Conservation (phyloP, 345 rosid species). For the Cardiospermum halicacabum region DNA sequence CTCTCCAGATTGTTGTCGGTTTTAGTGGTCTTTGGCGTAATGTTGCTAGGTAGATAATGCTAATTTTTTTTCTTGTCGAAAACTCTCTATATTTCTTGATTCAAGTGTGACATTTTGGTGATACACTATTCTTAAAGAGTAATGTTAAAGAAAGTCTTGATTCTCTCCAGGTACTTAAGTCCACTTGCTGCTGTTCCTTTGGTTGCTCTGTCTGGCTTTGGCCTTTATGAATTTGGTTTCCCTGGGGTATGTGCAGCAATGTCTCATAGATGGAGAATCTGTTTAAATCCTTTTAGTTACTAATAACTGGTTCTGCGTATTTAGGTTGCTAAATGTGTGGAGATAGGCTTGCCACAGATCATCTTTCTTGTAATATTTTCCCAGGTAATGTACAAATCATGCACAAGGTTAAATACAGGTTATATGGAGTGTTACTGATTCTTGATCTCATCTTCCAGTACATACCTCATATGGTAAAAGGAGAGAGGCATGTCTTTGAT, state of each 20-base stretch:
- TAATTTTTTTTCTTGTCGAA: too few relatives aligned
- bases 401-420: background rate
- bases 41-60: constrained; percentile 78
- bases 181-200: constrained; percentile 90
- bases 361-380: constrained; percentile 73
- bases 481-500: constrained; percentile 62
- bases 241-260: constrained; percentile 60
- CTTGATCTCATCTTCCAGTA: constrained; percentile 43
- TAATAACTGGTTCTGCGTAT: constrained; percentile 15
- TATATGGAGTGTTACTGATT: background rate
- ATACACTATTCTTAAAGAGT: too few relatives aligned
- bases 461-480: constrained; percentile 59
- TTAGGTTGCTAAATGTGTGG: constrained; percentile 87
- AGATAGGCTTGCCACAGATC: constrained; percentile 88
- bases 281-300: background rate
- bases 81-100: too few relatives aligned
- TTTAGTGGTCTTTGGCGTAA: constrained; percentile 99
- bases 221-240: constrained; percentile 88
- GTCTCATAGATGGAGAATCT: background rate
- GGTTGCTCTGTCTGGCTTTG: constrained; percentile 88
- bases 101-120: background rate
- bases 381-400: constrained; percentile 44
- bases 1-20: constrained; percentile 83
- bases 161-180: constrained; percentile 78
- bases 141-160: too few relatives aligned